These are phyloP conservation scores for sorghum (Sorghum bicolor) DNA, from an alignment of 176 grass and related monocot genomes.

Conservation along the genomic window Sorghum_bicolor_NCBIv3 NC_012872.2:70882001-70882500, in stretches of 20 bases:
- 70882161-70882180: background rate
- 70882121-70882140: too few relatives aligned
- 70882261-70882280: too few relatives aligned
- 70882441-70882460: background rate
- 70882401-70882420: background rate
- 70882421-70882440: background rate
- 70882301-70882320: background rate
- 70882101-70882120: too few relatives aligned
- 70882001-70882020: background rate
- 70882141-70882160: background rate
- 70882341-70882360: background rate
- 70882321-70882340: too few relatives aligned
- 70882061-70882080: background rate
- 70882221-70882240: background rate
- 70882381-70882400: background rate
- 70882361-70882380: background rate
- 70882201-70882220: background rate
- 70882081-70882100: too few relatives aligned
- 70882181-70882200: background rate
- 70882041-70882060: background rate
- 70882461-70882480: background rate
- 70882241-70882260: background rate
- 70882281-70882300: background rate
- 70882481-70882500: background rate
- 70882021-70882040: background rate